These are phyloP conservation scores for Trametes versicolor DNA, from an alignment of 1,284 basidiomycete genomes.

Conservation along the genomic window DNA sequence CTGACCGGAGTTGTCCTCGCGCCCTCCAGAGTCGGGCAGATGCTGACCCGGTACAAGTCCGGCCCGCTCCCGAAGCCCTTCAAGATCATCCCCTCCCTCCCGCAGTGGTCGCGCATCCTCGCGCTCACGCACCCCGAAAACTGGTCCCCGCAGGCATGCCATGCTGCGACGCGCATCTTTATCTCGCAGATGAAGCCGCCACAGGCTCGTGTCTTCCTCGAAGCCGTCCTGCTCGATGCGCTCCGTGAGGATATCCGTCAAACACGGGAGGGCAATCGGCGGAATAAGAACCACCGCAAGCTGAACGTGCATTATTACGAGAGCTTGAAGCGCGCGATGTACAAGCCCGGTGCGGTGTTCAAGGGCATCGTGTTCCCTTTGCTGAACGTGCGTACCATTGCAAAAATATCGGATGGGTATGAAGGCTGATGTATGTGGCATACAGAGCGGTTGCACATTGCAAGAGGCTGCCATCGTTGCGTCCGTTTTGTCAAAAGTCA, in stretches of 20 bases:
- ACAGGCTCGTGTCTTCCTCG: conserved; percentile 94
- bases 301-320: conserved; percentile 96
- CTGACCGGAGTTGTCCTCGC: not conserved
- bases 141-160: conserved; percentile 97
- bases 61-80: conserved; percentile 97
- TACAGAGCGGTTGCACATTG: conserved; percentile 82
- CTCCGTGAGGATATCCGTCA: conserved; percentile 87
- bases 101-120: conserved; percentile 96
- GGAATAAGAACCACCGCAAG: conserved; percentile 78
- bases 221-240: conserved; percentile 92
- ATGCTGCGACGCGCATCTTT: conserved; percentile 95
- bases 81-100: conserved; percentile 97
- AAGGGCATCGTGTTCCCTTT: conserved; percentile 98
- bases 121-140: conserved; percentile 92
- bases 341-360: conserved; percentile 98
- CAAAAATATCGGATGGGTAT: not conserved
- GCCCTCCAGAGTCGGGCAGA: conserved; percentile 77
- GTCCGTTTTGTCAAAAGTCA: conserved; percentile 91
- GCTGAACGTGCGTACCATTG: conserved; percentile 77
- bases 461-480: conserved; percentile 97
- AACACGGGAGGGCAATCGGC: conserved; percentile 52
- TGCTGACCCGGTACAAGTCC: conserved; percentile 93
- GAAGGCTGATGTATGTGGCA: conserved; percentile 11
- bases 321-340: conserved; percentile 90
- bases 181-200: conserved; percentile 97